Evolutionary conservation across 352 stramenopile genomes (phyloP).

Genomic region (Albugo candida): DNA sequence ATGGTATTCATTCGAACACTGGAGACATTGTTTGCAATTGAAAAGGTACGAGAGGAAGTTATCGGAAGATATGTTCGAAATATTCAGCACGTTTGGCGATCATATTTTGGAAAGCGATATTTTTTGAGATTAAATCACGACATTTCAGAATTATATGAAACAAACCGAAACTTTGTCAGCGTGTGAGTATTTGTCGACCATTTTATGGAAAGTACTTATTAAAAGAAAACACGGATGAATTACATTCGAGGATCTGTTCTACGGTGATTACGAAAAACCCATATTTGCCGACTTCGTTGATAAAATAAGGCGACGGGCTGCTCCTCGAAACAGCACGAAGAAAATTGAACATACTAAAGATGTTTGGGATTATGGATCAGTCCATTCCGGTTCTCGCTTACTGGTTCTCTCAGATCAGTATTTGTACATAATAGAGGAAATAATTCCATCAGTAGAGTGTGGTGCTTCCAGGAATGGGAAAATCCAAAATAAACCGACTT

Average conservation of each 20-base stretch:
- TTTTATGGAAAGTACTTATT: conserved; percentile 68
- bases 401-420: conserved; percentile 48
- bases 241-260: conserved; percentile 20
- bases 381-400: conserved; percentile 1
- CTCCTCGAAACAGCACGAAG: too few species aligned
- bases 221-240: conserved; percentile 18
- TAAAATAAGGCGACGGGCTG: conserved; percentile 11
- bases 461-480: conserved; percentile 29
- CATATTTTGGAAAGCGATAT: conserved; percentile 58
- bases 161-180: conserved; percentile 61
- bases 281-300: conserved; percentile 59
- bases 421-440: conserved; percentile 63
- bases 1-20: conserved; percentile 85
- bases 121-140: conserved; percentile 64
- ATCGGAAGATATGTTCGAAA: conserved; percentile 23
- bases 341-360: too few species aligned
- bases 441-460: conserved; percentile 7
- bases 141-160: conserved; percentile 78
- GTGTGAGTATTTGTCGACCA: conserved; percentile 70
- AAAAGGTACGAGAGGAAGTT: conserved; percentile 65
- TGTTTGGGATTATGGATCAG: too few species aligned
- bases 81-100: conserved; percentile 75
- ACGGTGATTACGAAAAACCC: conserved; percentile 61
- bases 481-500: conserved; percentile 23
- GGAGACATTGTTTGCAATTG: conserved; percentile 77